Conservation (phyloP, 2,329 filamentous ascomycete species). For the Aspergillus pseudoviridinutans region DNA sequence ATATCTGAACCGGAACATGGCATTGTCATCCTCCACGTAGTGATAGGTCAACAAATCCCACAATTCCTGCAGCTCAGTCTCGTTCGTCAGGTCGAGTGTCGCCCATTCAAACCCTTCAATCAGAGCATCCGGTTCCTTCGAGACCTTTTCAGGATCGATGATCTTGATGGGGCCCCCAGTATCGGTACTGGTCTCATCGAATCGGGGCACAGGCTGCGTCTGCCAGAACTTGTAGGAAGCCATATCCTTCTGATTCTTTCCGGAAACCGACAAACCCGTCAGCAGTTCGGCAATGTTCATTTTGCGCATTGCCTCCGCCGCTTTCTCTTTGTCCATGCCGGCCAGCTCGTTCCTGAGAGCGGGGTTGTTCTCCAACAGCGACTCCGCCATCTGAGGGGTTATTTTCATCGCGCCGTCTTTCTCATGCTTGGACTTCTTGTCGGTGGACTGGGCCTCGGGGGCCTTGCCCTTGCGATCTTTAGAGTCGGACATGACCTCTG, state of each 20-base stretch:
- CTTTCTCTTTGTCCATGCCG: slow-evolving; percentile 61
- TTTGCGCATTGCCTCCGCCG: slow-evolving; percentile 48
- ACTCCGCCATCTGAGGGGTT: slow-evolving; percentile 35
- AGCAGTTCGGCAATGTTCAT: slow-evolving; percentile 47
- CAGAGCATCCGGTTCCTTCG: slow-evolving; percentile 71
- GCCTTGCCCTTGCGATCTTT: slow-evolving; percentile 32
- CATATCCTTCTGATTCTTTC: slow-evolving; percentile 95
- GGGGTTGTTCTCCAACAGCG: slow-evolving; percentile 48
- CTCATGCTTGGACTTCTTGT: slow-evolving; percentile 23
- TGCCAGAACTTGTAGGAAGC: slow-evolving; percentile 98
- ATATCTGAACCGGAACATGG: slow-evolving; percentile 98
- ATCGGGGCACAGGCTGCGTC: slow-evolving; percentile 89
- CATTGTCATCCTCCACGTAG: slow-evolving; percentile 95
- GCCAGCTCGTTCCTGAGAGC: slow-evolving; percentile 70
- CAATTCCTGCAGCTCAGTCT: slow-evolving; percentile 77
- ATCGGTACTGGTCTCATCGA: slow-evolving; percentile 54
- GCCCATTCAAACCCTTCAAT: slow-evolving; percentile 91
- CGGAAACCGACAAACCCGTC: slow-evolving; percentile 61
- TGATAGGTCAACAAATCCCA: slow-evolving; percentile 88
- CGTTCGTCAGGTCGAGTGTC: slow-evolving; percentile 76
- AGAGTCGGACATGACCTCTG: slow-evolving; percentile 31
- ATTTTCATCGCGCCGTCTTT: slow-evolving; percentile 25
- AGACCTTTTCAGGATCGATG: slow-evolving; percentile 72
- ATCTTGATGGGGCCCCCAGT: slow-evolving; percentile 81
- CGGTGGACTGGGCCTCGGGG: slow-evolving; percentile 15